Base-by-base conservation (phyloP, 495 filamentous ascomycete species). In the Penicillium crystallinum region DNA sequence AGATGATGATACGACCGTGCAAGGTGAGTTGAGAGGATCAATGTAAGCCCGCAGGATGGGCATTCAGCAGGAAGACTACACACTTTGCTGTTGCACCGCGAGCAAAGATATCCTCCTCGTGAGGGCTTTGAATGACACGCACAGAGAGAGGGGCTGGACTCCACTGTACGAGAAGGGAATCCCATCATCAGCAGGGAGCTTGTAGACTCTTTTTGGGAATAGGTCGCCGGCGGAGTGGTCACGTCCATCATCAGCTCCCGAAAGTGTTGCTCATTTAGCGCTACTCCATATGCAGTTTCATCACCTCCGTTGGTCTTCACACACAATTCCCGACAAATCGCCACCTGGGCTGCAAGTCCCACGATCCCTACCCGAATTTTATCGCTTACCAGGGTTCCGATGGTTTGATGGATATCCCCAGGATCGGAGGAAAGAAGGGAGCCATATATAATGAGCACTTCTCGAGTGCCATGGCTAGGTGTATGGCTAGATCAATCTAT, bases 121-220 rank as follows among this genome's bases (percentile, higher is more conserved):
- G 81, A 89, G 18, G 91, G 85, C 34, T 84, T 84, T 50, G 84
- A 85, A 71, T 99, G 95, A 59, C 93, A 98, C 25, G 91, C 91
- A 63, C 93, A 98, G 41, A 93, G 81, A n/a, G 81, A 83, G 44
- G 86, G 82, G 19, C 70, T 73, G 14, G 81, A 73, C 49, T 90
- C 89, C 43, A 91, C 82, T n/a, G 87, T 87, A 14, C 93, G 83
- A 39, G 86, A 91, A n/a, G 93, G 93, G 59, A 99, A 99, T 4
- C 93, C 95, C 95, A 97, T 97, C 88, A 91, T 95, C 12, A 99
- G 78, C 27, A 97, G 76, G 22, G 88, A 88, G 33, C 87, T 86
- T 39, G 82, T 79, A 53, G 77, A 81, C 59, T 85, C 81, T 62
- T 84, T 83, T 30, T 80, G 69, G 0, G 83, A 78, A 40, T 87